Conservation (phyloP, 768 basidiomycete genomes). For the Amanita fuliginea region DNA sequence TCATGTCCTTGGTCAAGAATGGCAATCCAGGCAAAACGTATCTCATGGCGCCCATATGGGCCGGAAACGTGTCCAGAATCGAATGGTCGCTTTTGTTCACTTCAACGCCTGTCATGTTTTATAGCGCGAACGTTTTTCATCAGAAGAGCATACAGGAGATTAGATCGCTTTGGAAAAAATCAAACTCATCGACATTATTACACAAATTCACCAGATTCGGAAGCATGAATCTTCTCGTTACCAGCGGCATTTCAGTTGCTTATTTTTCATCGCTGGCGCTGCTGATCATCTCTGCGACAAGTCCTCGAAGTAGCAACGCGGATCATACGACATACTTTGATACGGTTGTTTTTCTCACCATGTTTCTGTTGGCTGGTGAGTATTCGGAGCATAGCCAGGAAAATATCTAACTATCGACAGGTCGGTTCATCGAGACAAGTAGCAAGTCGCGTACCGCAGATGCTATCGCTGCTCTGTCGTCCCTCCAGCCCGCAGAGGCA, state of each 20-base stretch:
- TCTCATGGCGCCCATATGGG: slow-evolving; percentile 52
- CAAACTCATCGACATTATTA: slow-evolving; percentile 41
- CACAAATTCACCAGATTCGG: slow-evolving; percentile 62
- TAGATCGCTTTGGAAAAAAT: slow-evolving; percentile 41
- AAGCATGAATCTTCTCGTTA: slow-evolving; percentile 83
- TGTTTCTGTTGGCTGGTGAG: slow-evolving; percentile 64
- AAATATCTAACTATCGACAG: slow-evolving; percentile 18
- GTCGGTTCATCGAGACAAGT: slow-evolving; percentile 54
- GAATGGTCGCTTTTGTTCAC: slow-evolving; percentile 59
- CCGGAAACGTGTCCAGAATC: slow-evolving; percentile 45
- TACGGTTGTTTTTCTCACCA: slow-evolving; percentile 66
- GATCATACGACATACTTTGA: slow-evolving; percentile 73
- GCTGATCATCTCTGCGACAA: slow-evolving; percentile 44
- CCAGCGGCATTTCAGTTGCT: slow-evolving; percentile 61
- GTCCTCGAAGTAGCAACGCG: slow-evolving; percentile 23
- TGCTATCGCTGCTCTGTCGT: slow-evolving; percentile 57
- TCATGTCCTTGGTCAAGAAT: slow-evolving; percentile 52
- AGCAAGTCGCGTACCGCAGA: slow-evolving; percentile 64
- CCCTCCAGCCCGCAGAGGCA: slow-evolving; percentile 54
- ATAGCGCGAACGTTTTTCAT: slow-evolving; percentile 49
- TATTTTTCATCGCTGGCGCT: slow-evolving; percentile 71
- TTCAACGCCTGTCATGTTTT: slow-evolving; percentile 62
- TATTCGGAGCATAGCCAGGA: background rate
- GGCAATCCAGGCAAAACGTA: slow-evolving; percentile 33
- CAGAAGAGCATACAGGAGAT: slow-evolving; percentile 44